Base-by-base conservation (phyloP, 2,329 filamentous ascomycete genomes). In the Pezicula radicicola region DNA sequence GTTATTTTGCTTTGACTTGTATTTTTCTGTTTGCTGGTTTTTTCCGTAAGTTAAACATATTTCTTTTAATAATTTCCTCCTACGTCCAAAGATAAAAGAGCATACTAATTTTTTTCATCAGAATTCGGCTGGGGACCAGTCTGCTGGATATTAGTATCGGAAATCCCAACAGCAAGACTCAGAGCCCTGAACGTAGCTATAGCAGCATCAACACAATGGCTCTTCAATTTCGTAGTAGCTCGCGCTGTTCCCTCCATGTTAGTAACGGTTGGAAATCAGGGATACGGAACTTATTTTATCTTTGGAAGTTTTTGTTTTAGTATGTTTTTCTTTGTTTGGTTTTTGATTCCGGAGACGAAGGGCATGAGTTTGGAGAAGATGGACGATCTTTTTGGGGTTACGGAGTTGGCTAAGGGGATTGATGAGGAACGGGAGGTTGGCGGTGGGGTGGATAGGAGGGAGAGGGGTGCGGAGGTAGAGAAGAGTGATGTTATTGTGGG, bases 221-320 rank as follows among this genome's bases (percentile, higher is more conserved):
- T 89, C 4, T 89, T 89, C 68, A 90, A 90, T 64, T 87, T 89
- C 55, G 79, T 88, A 9, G 83, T 89, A 51, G 85, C 86, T 2
- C 73, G 83, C 52, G 83, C 83, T 33, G 84, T 85, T 3, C 81
- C 85, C 2, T 83, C 79, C 44, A 89, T 89, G 85, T 74, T 89
- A 61, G 75, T 75, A 70, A 78, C 70, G 13, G 74, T 77, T 61
- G 73, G 72, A 18, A 56, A 65, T 21, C 66, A 65, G 21, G 72
- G 72, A 6, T 75, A 72, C 49, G 83, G 81, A 28, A 84, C 84
- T 27, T 89, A 87, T 68, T 79, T 89, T 65, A 82, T 88, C 61
- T 89, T 87, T 66, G 79, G 83, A 9, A 77, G 69, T 49, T 88
- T 88, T 67, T 85, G 83, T 66, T 76, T 84, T 60, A 64, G 75